Percentiles rank a stretch among this genome's conserved stretches.
phyloP scores from a whole-genome alignment of 495 filamentous ascomycete genomes.

The Jackrogersella multiformis region DNA sequence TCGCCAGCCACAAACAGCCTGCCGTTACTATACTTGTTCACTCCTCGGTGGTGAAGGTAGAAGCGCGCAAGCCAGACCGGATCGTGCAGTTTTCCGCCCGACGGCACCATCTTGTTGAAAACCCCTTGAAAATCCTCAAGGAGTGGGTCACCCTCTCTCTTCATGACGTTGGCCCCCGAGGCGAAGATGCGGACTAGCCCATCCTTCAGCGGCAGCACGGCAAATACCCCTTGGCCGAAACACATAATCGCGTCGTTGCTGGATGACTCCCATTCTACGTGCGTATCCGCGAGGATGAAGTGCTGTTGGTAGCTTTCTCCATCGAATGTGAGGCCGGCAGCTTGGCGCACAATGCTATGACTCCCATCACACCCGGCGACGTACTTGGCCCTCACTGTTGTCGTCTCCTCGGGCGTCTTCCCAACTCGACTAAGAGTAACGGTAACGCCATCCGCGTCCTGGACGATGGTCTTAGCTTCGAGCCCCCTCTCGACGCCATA shows the following conservation, averaged over 20 bases:
- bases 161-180: neutral
- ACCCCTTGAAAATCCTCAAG: neutral
- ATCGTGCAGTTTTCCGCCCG: neutral
- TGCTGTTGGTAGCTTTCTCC: neutral
- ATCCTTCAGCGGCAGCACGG: neutral
- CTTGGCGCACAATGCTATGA: neutral
- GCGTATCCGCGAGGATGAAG: neutral
- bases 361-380: conserved; percentile 1
- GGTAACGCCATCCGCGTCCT: neutral
- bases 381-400: neutral
- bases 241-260: neutral
- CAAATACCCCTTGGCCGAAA: neutral
- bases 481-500: neutral
- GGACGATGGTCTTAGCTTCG: neutral
- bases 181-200: neutral
- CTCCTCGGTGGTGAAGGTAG: neutral
- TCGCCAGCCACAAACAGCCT: conserved; percentile 65
- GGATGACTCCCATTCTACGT: neutral
- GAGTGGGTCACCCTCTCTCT: neutral
- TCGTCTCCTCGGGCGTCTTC: neutral
- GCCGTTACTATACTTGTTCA: conserved; percentile 44
- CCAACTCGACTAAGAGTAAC: neutral
- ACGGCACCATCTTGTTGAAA: neutral
- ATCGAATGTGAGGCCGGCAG: conserved; percentile 1
- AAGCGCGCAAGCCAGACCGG: neutral